These are phyloP conservation scores for Fusarium agapanthi DNA, from an alignment of 2,329 filamentous ascomycete genomes.

Conservation along the genomic window DNA sequence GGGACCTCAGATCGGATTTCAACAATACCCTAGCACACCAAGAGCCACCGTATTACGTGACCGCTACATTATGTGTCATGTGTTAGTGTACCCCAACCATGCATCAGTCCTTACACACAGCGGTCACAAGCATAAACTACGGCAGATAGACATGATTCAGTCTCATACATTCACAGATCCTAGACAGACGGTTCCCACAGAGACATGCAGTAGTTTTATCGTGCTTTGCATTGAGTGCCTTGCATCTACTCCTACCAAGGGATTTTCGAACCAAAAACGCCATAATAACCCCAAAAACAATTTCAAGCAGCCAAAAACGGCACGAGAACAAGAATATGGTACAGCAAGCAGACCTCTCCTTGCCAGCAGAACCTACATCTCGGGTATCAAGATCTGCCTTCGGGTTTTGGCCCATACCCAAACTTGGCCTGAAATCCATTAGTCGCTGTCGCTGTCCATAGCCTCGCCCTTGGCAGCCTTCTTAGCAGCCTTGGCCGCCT, in stretches of 20 bases:
- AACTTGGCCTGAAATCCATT: constrained; percentile 30
- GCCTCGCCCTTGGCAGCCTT: constrained; percentile 62
- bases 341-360: constrained; percentile 41
- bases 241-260: constrained; percentile 43
- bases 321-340: constrained; percentile 39
- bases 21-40: constrained; percentile 15
- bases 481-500: constrained; percentile 65
- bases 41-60: constrained; percentile 12
- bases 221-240: constrained; percentile 44
- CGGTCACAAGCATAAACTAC: constrained; percentile 17
- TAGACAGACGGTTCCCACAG: not conserved
- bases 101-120: constrained; percentile 6
- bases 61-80: constrained; percentile 13
- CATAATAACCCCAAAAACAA: constrained; percentile 37
- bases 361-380: constrained; percentile 38
- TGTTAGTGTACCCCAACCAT: not conserved
- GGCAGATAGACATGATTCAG: constrained; percentile 4
- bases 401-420: constrained; percentile 17
- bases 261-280: constrained; percentile 44
- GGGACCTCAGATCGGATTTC: constrained; percentile 11
- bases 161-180: constrained; percentile 2
- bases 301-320: constrained; percentile 35
- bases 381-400: constrained; percentile 32
- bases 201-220: constrained; percentile 29
- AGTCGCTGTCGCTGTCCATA: constrained; percentile 63